Conservation (phyloP, 768 basidiomycete genomes). For the Hygrophorus russula region DNA sequence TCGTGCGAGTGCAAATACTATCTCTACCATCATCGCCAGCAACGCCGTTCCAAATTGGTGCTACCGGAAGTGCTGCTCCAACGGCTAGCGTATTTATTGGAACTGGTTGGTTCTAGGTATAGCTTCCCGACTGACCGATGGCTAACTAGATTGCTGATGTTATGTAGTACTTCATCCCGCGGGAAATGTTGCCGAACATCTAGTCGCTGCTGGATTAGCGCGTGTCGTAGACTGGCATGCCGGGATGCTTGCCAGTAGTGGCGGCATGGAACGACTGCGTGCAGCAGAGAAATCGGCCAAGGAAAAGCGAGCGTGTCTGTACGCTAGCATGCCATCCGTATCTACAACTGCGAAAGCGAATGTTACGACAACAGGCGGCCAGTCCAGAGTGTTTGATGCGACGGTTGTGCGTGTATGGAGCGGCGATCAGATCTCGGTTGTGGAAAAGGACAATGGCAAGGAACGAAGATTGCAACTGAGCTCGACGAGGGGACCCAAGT, state of each 20-base stretch:
- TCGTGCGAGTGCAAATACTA: constrained; percentile 66
- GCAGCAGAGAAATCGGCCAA: constrained; percentile 75
- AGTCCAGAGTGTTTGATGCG: constrained; percentile 57
- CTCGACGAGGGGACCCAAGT: constrained; percentile 82
- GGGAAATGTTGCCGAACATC: constrained; percentile 87
- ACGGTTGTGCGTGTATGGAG: constrained; percentile 84
- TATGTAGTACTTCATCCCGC: constrained; percentile 72
- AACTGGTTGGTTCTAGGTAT: constrained; percentile 36
- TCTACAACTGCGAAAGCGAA: constrained; percentile 35
- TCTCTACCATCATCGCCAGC: constrained; percentile 72
- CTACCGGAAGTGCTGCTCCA: constrained; percentile 35
- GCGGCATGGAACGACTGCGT: constrained; percentile 82
- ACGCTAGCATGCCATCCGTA: constrained; percentile 40
- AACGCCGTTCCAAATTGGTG: constrained; percentile 64
- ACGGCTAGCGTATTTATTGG: constrained; percentile 86
- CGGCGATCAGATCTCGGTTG: constrained; percentile 80
- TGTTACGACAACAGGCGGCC: constrained; percentile 30
- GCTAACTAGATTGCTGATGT: constrained; percentile 4
- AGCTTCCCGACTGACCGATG: neutral
- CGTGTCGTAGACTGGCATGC: constrained; percentile 97
- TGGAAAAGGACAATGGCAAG: constrained; percentile 58
- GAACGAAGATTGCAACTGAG: constrained; percentile 83
- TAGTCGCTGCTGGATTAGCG: constrained; percentile 77
- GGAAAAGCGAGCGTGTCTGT: constrained; percentile 60
- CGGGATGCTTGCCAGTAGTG: constrained; percentile 76